Evolutionary conservation across 306 rosid genomes (phyloP).

Genomic region (Glycine tomentella): DNA sequence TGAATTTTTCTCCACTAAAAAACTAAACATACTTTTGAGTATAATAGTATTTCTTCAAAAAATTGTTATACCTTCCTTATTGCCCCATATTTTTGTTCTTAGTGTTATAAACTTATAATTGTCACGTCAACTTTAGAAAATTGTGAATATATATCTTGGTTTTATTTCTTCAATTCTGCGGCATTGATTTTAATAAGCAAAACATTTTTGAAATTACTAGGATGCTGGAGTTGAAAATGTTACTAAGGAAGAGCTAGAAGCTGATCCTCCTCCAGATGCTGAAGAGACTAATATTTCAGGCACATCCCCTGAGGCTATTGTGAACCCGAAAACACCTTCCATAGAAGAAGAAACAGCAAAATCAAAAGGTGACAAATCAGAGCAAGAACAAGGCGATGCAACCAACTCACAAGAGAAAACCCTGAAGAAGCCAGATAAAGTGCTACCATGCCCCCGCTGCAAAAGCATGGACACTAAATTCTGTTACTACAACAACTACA

Average conservation of each 20-base stretch:
- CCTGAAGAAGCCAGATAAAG: conserved; percentile 88
- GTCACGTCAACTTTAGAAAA: neutral
- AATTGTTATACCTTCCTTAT: neutral
- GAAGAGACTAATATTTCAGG: conserved; percentile 15
- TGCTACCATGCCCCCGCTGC: conserved; percentile 92
- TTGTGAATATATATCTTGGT: conserved; percentile 12
- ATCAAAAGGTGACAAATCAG: conserved; percentile 47
- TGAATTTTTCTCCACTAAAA: neutral
- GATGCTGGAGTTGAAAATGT: conserved; percentile 52
- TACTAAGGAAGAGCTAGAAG: conserved; percentile 49
- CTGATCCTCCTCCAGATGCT: conserved; percentile 43
- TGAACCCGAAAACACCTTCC: conserved; percentile 64
- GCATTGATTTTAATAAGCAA: neutral
- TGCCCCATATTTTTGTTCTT: conserved; percentile 19
- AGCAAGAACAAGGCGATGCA: conserved; percentile 61
- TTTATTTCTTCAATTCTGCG: too few species aligned
- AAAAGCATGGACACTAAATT: conserved; percentile 95
- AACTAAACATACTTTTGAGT: too few species aligned
- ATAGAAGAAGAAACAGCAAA: conserved; percentile 60
- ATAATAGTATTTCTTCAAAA: neutral
- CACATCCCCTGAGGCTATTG: conserved; percentile 45
- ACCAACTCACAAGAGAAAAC: conserved; percentile 66
- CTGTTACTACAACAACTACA: conserved; percentile 94
- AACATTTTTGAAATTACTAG: conserved; percentile 58
- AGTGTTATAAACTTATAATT: conserved; percentile 5